phyloP scores from a whole-genome alignment of 805 yeast species.

The Teunomyces tritomae region DNA sequence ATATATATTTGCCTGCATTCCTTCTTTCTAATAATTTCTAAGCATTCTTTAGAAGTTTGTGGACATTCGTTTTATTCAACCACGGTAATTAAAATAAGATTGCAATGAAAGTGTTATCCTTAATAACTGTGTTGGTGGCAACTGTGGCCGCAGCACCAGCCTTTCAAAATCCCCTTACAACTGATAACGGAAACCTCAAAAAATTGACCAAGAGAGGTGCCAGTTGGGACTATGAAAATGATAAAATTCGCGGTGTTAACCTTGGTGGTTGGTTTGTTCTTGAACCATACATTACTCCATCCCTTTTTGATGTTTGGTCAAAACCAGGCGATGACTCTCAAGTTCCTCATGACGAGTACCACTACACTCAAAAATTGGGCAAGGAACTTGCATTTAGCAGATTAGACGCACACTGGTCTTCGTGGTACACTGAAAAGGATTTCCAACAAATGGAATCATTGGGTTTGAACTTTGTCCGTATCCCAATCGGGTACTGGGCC shows the following conservation, averaged over 20 bases:
- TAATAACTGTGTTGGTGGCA: not conserved
- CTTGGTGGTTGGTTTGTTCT: constrained; percentile 90
- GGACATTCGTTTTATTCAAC: not conserved
- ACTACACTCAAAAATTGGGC: constrained; percentile 61
- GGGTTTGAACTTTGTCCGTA: constrained; percentile 83
- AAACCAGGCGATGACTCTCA: constrained; percentile 27
- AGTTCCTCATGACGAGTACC: constrained; percentile 83
- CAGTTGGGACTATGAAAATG: constrained; percentile 33
- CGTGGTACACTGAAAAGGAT: constrained; percentile 75
- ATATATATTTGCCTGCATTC: not conserved
- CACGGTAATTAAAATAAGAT: not conserved
- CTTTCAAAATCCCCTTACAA: constrained; percentile 4
- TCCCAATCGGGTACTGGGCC: constrained; percentile 97
- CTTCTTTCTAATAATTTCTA: not conserved
- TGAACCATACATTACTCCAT: constrained; percentile 85
- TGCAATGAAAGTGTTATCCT: not conserved
- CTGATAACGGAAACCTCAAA: constrained; percentile 7
- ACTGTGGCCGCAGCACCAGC: constrained; percentile 4
- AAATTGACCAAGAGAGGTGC: constrained; percentile 19
- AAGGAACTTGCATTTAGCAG: constrained; percentile 49
- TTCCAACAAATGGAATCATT: constrained; percentile 53
- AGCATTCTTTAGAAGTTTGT: not conserved
- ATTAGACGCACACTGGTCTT: constrained; percentile 70
- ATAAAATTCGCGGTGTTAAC: constrained; percentile 63
- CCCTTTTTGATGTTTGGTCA: constrained; percentile 54